phyloP scores from a whole-genome alignment of 2,329 filamentous ascomycete species.

The Fusarium tuaranense region DNA sequence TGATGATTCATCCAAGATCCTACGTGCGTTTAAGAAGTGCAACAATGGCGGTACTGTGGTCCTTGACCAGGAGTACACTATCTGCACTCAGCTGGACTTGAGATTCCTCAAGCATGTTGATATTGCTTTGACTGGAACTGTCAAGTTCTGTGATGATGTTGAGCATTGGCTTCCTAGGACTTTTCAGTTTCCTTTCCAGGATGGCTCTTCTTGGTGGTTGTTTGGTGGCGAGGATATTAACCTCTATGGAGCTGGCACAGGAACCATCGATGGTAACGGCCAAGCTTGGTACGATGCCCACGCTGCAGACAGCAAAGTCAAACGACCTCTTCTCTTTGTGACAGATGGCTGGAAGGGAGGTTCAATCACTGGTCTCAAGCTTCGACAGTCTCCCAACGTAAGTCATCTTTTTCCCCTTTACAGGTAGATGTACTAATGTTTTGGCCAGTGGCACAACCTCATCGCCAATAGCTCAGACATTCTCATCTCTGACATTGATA shows the following conservation, averaged over 20 bases:
- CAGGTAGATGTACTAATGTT: neutral
- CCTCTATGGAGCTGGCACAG: slow-evolving; percentile 66
- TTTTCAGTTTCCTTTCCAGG: slow-evolving; percentile 74
- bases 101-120: slow-evolving; percentile 73
- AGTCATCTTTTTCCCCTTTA: neutral
- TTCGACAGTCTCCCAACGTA: slow-evolving; percentile 63
- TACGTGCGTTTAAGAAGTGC: slow-evolving; percentile 51
- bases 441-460: slow-evolving; percentile 58
- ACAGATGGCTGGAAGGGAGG: slow-evolving; percentile 70
- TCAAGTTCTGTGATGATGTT: slow-evolving; percentile 73
- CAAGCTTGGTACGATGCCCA: slow-evolving; percentile 71
- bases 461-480: slow-evolving; percentile 74
- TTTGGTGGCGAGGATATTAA: slow-evolving; percentile 58
- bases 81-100: slow-evolving; percentile 73
- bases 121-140: slow-evolving; percentile 64
- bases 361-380: slow-evolving; percentile 67
- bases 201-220: slow-evolving; percentile 57
- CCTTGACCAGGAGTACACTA: slow-evolving; percentile 68
- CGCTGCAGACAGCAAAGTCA: slow-evolving; percentile 61
- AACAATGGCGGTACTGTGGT: slow-evolving; percentile 72
- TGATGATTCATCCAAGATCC: slow-evolving; percentile 15
- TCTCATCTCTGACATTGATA: slow-evolving; percentile 71
- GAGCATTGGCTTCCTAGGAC: slow-evolving; percentile 73
- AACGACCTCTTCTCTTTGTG: slow-evolving; percentile 71
- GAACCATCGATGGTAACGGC: slow-evolving; percentile 69